Evolutionary conservation across 1,139 yeast species (phyloP).

Genomic region (Candida smagusa): DNA sequence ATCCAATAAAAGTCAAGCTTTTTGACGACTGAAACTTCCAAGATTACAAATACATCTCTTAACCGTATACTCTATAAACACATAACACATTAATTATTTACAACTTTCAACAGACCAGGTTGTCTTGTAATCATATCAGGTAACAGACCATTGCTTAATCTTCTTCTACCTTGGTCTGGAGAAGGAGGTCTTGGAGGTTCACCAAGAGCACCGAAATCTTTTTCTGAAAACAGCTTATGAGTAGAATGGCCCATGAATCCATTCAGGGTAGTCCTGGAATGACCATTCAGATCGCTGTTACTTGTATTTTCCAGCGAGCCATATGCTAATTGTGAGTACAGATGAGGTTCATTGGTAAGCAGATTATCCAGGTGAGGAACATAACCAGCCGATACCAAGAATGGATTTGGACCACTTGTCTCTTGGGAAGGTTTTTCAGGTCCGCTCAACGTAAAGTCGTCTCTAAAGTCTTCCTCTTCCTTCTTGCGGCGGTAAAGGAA

Average conservation of each 20-base stretch:
- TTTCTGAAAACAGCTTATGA: constrained; percentile 18
- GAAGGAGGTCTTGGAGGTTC: constrained; percentile 12
- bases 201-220: constrained; percentile 9
- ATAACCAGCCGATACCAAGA: constrained; percentile 20
- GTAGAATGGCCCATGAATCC: constrained; percentile 3
- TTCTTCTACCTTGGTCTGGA: constrained; percentile 42
- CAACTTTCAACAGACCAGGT: constrained; percentile 46
- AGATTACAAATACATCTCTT: too few species aligned
- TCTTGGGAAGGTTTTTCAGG: constrained; percentile 20
- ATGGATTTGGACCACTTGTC: constrained; percentile 20
- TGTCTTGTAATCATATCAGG: constrained; percentile 58
- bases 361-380: not conserved
- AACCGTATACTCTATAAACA: too few species aligned
- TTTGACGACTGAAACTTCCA: too few species aligned
- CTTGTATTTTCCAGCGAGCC: constrained; percentile 10
- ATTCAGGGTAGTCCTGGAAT: constrained; percentile 12
- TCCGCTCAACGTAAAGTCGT: constrained; percentile 36
- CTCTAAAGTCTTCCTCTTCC: constrained; percentile 33
- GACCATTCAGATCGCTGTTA: constrained; percentile 11
- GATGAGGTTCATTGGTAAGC: constrained; percentile 8
- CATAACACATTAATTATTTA: constrained; percentile 27
- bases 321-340: constrained; percentile 13
- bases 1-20: too few species aligned
- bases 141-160: constrained; percentile 68
- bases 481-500: constrained; percentile 38